phyloP scores from a whole-genome alignment of 257 asterid genomes.

The Knoxia roxburghii region DNA sequence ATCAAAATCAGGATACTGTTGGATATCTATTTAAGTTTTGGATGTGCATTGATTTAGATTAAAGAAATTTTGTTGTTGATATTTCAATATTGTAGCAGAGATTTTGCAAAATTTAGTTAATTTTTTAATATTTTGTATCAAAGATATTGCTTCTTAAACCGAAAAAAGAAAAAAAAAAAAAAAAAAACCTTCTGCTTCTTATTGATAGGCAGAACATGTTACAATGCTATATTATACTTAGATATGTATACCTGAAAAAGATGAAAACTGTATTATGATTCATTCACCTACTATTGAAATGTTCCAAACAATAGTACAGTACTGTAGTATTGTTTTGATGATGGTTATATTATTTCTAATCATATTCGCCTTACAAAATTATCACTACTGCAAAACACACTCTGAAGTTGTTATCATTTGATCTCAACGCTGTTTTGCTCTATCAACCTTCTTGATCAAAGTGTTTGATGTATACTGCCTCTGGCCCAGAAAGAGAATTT shows the following conservation, averaged over 20 bases:
- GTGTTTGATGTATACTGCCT: not conserved
- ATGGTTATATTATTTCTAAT: no score
- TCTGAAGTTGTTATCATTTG: not conserved
- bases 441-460: not conserved
- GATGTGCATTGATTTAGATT: not conserved
- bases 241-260: no score
- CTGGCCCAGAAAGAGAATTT: no score
- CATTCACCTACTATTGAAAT: not conserved
- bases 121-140: not conserved
- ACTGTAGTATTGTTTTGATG: no score
- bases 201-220: not conserved
- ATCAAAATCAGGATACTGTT: not conserved
- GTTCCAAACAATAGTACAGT: not conserved
- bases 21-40: not conserved
- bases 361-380: no score
- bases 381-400: no score
- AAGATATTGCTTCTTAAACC: no score
- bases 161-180: no score
- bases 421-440: not conserved
- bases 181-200: no score
- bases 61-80: not conserved
- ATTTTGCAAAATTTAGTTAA: not conserved
- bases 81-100: no score
- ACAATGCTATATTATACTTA: not conserved
- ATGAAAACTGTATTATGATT: not conserved